These are phyloP conservation scores for Simmondsia chinensis DNA, from an alignment of 148 eudicot genomes.

Conservation along the genomic window DNA sequence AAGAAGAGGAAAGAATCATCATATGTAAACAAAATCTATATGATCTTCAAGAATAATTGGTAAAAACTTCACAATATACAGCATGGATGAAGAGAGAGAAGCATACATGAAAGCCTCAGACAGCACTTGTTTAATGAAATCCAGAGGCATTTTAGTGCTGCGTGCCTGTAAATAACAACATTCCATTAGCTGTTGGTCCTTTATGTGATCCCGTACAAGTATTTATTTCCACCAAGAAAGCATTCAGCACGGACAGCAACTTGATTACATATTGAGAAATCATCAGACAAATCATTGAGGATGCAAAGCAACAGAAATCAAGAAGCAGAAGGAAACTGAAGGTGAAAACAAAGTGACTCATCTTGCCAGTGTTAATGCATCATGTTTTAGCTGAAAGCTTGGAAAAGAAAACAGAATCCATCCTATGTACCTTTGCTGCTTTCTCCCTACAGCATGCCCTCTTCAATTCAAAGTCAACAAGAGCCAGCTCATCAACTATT, in stretches of 20 bases:
- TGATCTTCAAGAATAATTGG: not conserved
- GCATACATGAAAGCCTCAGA: constrained; percentile 65
- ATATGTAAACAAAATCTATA: not conserved
- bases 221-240: too few species aligned
- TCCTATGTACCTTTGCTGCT: constrained; percentile 56
- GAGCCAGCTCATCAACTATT: constrained; percentile 57
- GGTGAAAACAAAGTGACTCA: too few species aligned
- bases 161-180: constrained; percentile 42
- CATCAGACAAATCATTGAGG: too few species aligned
- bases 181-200: constrained; percentile 5
- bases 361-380: not conserved
- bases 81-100: constrained; percentile 11
- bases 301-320: too few species aligned
- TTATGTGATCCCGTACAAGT: too few species aligned
- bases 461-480: constrained; percentile 57
- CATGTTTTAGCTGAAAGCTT: not conserved
- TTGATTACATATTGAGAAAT: too few species aligned
- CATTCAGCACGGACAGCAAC: too few species aligned
- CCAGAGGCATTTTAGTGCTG: constrained; percentile 32
- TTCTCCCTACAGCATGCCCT: constrained; percentile 84
- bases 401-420: not conserved
- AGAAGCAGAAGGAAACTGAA: not conserved
- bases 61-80: constrained; percentile 4
- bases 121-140: constrained; percentile 45
- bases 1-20: constrained; percentile 1